phyloP scores from a whole-genome alignment of 2,329 filamentous ascomycete genomes.

The Xylaria sp. region DNA sequence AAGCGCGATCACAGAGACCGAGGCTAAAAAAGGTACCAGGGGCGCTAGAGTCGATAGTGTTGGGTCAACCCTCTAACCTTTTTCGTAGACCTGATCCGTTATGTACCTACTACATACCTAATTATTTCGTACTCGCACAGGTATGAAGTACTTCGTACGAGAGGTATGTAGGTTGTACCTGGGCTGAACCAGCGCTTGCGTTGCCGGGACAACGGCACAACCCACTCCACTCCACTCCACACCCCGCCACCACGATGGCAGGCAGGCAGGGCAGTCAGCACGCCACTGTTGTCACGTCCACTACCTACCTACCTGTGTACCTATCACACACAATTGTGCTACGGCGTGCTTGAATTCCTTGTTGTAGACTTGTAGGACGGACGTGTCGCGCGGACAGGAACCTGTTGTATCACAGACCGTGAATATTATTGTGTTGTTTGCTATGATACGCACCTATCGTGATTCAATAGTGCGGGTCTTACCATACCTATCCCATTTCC shows the following conservation, averaged over 20 bases:
- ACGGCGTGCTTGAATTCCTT: background rate
- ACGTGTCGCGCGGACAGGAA: background rate
- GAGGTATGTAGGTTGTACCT: too few relatives aligned
- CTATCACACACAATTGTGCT: background rate
- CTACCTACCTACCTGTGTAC: background rate
- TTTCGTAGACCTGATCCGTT: too few relatives aligned
- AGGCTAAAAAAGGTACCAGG: background rate
- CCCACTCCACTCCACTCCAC: background rate
- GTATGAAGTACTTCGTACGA: too few relatives aligned
- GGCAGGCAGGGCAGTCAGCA: background rate
- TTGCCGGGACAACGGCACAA: conserved; percentile 18
- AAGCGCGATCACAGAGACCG: background rate
- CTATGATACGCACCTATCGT: too few relatives aligned
- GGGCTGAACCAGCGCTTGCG: background rate
- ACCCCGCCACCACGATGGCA: background rate
- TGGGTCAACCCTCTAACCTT: background rate
- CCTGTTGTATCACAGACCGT: background rate
- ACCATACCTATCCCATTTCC: too few relatives aligned
- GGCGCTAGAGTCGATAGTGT: background rate
- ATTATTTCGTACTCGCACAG: too few relatives aligned
- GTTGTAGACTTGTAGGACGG: too few relatives aligned
- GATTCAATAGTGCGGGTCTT: too few relatives aligned
- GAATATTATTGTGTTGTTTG: background rate
- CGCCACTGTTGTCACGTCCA: background rate
- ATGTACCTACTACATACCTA: too few relatives aligned